Evolutionary conservation across 108 stramenopile species (phyloP).

Genomic region (Nitzschia sp.): DNA sequence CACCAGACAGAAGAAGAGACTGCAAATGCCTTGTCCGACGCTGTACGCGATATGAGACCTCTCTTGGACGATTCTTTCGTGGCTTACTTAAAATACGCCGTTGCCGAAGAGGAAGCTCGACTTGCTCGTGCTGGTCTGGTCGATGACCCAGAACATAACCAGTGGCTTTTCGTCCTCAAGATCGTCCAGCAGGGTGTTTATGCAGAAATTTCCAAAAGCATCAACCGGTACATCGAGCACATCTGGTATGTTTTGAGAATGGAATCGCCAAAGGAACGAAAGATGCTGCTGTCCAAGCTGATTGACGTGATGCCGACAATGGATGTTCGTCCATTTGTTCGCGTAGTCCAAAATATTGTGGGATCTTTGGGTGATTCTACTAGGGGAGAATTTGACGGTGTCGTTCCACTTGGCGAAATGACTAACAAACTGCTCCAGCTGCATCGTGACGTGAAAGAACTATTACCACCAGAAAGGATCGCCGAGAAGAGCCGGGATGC

Average conservation of each 20-base stretch:
- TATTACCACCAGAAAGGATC: constrained; percentile 83
- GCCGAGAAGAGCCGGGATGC: constrained; percentile 74
- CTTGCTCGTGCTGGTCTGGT: constrained; percentile 67
- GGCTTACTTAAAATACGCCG: constrained; percentile 88
- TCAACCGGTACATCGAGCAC: constrained; percentile 81
- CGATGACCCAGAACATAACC: constrained; percentile 85
- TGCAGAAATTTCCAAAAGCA: constrained; percentile 65
- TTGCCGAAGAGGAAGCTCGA: constrained; percentile 85
- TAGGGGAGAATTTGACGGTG: constrained; percentile 71
- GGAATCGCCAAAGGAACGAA: constrained; percentile 76
- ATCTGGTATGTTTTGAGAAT: constrained; percentile 81
- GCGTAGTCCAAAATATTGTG: constrained; percentile 86
- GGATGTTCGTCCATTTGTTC: constrained; percentile 88
- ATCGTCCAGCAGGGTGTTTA: constrained; percentile 91
- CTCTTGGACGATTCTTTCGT: constrained; percentile 85
- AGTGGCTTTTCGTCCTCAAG: constrained; percentile 84
- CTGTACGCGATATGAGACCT: constrained; percentile 85
- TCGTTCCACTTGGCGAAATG: constrained; percentile 63
- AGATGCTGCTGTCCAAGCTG: constrained; percentile 54
- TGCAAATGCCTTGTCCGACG: constrained; percentile 77
- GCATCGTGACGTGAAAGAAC: constrained; percentile 69
- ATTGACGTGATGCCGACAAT: constrained; percentile 87
- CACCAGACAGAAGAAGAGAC: constrained; percentile 83
- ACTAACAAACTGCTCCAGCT: constrained; percentile 84
- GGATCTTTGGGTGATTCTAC: constrained; percentile 74